Base-by-base conservation (phyloP, 352 stramenopile species). In the Globisporangium lucens region DNA sequence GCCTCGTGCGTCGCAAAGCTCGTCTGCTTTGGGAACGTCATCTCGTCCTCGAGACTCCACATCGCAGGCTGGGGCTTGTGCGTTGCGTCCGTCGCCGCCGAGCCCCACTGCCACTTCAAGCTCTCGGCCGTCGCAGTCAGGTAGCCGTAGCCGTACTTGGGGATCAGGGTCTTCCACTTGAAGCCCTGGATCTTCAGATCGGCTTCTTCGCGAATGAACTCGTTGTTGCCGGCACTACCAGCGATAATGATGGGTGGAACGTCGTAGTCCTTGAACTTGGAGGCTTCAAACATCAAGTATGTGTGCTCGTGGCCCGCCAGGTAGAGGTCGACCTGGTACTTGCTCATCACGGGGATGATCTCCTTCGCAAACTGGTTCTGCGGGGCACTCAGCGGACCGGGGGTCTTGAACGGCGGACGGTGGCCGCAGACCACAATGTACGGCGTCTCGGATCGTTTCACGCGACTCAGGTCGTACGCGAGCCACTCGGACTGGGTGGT, bases 341-440 rank as follows among this genome's bases (percentile, higher is more conserved):
- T 75, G 70, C 80, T 89, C 70, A 93, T 79, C 13, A 93, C 65
- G 24, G 85, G 85, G 1, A 93, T 63, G 55, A 93, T 87, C 47
- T 93, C 83, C 24, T 76, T 78, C 3, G 68, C 71, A 61, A 93
- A 93, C 35, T 75, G 75, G 59, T 93, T 91, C 29, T 73, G 70
- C 4, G 74, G 33, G 1, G 51, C 52, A 10, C 61, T 77, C 17
- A 91, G 69, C 10, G 66, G 70, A 30, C 74, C 71, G 0, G 85
- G 83, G 2, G 82, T 90, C 70, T 91, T 89, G 70, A 90, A 90
- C 8, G 83, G 85, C 35, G 83, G 82, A 10, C 85, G 83, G 52
- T 93, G 85, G 17, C 80, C 80, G 15, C 83, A 89, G n/a, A 93
- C 61, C 10, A 93, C 76, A n/a, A 93, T 72, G 65, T 82, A 93